These are phyloP conservation scores for Leersia perrieri DNA, from an alignment of 176 grass and related monocot species.

Conservation along the genomic window DNA sequence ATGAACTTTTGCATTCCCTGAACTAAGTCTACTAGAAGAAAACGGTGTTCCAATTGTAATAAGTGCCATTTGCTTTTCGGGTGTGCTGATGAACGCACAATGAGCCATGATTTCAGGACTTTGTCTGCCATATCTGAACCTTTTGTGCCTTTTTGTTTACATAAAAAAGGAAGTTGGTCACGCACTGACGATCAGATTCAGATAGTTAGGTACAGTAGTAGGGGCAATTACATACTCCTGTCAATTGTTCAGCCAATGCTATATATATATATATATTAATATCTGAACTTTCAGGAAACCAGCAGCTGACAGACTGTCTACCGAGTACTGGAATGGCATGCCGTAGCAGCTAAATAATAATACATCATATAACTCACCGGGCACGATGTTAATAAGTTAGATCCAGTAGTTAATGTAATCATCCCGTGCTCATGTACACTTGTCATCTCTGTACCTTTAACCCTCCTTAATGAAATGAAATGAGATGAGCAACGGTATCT, in stretches of 20 bases:
- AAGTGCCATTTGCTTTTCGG: neutral
- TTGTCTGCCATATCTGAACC: neutral
- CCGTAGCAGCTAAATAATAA: neutral
- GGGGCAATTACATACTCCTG: neutral
- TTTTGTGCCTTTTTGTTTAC: no score
- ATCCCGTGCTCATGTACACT: neutral
- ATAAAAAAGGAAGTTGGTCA: neutral
- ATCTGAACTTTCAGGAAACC: neutral
- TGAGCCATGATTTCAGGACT: slow-evolving; percentile 10
- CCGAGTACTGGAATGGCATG: neutral
- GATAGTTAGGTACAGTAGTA: neutral
- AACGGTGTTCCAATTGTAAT: neutral
- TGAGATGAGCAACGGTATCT: neutral
- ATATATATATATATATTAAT: neutral
- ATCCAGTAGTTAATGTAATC: neutral
- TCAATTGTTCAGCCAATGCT: neutral
- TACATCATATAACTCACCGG: neutral
- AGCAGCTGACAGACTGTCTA: neutral
- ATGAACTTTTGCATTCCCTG: neutral
- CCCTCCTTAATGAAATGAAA: neutral
- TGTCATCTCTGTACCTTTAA: neutral
- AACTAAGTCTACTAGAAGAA: neutral
- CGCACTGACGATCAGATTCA: neutral
- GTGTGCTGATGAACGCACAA: neutral
- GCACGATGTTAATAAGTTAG: neutral